These are phyloP conservation scores for Alternaria incomplexa DNA, from an alignment of 2,329 filamentous ascomycete species.

Conservation along the genomic window DNA sequence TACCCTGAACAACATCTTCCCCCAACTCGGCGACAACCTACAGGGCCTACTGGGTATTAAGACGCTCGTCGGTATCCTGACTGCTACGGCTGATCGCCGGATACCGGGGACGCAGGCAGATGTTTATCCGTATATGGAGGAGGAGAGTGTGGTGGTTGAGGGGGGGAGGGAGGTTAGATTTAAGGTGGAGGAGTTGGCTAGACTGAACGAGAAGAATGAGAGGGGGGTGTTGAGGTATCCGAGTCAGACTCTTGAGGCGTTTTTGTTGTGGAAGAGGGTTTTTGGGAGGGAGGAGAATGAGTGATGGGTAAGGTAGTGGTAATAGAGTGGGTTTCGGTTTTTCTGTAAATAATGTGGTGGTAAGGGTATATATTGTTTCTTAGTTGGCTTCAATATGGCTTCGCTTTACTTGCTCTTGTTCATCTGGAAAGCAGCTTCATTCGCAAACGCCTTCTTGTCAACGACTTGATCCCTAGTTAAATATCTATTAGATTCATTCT, in stretches of 20 bases:
- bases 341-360: not conserved
- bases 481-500: conserved; percentile 6
- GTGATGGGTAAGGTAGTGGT: not conserved
- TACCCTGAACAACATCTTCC: conserved; percentile 28
- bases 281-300: conserved; percentile 21
- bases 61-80: conserved; percentile 35
- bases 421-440: conserved; percentile 29
- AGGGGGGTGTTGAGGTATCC: conserved; percentile 33
- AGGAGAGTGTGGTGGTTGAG: conserved; percentile 15
- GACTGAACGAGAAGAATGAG: conserved; percentile 25
- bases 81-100: conserved; percentile 39
- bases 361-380: not conserved
- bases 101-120: conserved; percentile 37
- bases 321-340: not conserved
- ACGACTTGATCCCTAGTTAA: conserved; percentile 22
- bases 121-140: conserved; percentile 30
- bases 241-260: conserved; percentile 38
- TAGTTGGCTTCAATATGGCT: not conserved
- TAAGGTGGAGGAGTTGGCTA: conserved; percentile 21
- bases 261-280: conserved; percentile 33
- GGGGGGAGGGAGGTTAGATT: conserved; percentile 10
- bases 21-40: conserved; percentile 37
- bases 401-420: conserved; percentile 14
- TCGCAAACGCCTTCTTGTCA: conserved; percentile 31
- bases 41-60: conserved; percentile 36